Evolutionary conservation across 805 yeast genomes (phyloP), one percentile per base, ranked within the genome.

Genomic region (Saccharomyces cerevisiae): DNA sequence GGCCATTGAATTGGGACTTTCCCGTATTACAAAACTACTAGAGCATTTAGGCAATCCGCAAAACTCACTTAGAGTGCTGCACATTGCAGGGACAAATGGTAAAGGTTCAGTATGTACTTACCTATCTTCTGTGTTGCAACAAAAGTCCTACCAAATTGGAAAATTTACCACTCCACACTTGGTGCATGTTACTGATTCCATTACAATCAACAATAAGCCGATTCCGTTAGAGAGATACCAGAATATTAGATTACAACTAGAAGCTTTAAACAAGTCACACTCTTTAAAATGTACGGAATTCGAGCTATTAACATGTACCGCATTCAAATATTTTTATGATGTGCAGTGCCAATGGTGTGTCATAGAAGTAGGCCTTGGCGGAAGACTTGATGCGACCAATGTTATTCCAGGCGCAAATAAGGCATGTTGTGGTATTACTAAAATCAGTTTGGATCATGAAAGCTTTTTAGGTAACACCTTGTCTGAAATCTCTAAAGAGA

Each of bases 11-110:
- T 71, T 87, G 10, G 89, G 88, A 1, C 72, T 87, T 11, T 57
- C 73, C 3, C 70, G 90, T 51, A 73, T 85, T 0, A 31, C 69
- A 1, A 62, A 64, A 43, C 74, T 86, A 2, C 72, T 85, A 11
- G 50, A 59, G 4, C 63, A 67, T 24, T 71, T 90, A 22, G 89
- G 89, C 0, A 79, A 82, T 61, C 97, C 96, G 0, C 94, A 89
- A 43, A 61, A 68, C 14, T 61, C 72, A 4, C 81, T 82, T 63
- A 79, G 80, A 57, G 83, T 89, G 0, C 73, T 94, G n/a, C 99
- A 94, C 65, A 79, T 94, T 3, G 97, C 97, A 0, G 99, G 99
- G 0, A 92, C 99, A 8, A 92, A 92, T 66, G 99, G 99, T 0
- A 92, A 92, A 65, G 99, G 99, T 0, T 90, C 97, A 0, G 87